Evolutionary conservation across 106 monocot species (phyloP).

Genomic region (Platanthera guangdongensis): DNA sequence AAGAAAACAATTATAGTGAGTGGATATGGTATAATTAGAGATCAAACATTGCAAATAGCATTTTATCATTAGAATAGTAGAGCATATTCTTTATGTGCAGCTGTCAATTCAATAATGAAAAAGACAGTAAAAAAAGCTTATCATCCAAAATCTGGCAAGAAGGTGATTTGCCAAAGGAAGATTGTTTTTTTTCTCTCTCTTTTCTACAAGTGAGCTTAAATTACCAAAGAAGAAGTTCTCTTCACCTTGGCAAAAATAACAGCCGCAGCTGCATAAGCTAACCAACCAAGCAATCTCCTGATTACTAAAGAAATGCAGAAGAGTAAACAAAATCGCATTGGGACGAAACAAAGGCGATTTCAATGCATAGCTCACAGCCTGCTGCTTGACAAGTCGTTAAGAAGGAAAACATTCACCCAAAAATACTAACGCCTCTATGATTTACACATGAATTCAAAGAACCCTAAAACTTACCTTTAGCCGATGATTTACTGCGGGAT

Average conservation of each 20-base stretch:
- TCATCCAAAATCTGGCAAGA: too few relatives aligned
- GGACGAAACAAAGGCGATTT: neutral
- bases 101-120: too few relatives aligned
- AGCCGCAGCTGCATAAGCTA: neutral
- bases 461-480: constrained; percentile 10
- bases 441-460: neutral
- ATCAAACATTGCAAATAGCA: too few relatives aligned
- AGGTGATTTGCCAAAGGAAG: neutral
- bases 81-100: too few relatives aligned
- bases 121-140: too few relatives aligned
- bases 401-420: neutral
- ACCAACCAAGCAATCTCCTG: neutral
- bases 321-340: neutral
- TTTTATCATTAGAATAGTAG: too few relatives aligned
- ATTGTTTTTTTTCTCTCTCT: neutral
- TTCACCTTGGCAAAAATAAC: neutral
- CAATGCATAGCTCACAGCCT: neutral
- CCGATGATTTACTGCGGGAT: constrained; percentile 24
- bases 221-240: neutral
- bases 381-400: neutral
- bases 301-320: neutral
- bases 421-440: neutral
- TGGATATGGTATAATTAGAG: too few relatives aligned
- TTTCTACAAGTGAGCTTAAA: neutral
- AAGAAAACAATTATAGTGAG: too few relatives aligned